A percentile compares a stretch with the other conserved stretches of the same genome.
phyloP scores from a whole-genome alignment of 2,329 filamentous ascomycete genomes.

The Leptodontidium sp. region DNA sequence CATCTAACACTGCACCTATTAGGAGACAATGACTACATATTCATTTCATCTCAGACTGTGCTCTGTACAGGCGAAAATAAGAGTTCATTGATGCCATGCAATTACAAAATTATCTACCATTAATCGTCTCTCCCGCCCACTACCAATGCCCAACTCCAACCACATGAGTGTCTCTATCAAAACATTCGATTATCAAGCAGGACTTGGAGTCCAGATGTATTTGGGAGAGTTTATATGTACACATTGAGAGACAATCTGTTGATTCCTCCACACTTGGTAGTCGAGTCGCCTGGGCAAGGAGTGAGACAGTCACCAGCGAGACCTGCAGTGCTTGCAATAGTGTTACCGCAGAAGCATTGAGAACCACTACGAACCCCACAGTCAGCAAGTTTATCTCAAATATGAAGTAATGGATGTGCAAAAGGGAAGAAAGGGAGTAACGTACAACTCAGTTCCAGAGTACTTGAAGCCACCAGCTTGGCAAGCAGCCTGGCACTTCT shows the following conservation, averaged over 20 bases:
- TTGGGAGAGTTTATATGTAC: not conserved
- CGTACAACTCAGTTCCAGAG: slow-evolving; percentile 12
- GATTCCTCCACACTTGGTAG: not conserved
- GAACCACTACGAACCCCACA: not conserved
- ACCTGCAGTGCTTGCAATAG: not conserved
- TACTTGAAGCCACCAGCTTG: not conserved
- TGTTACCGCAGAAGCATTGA: not conserved
- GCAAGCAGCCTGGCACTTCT: slow-evolving; percentile 11
- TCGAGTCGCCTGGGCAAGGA: not conserved
- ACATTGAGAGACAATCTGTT: not conserved
- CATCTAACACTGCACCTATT: too few species aligned
- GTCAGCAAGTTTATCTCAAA: not conserved
- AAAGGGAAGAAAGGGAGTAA: not conserved
- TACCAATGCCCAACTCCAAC: too few species aligned
- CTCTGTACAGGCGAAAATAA: too few species aligned
- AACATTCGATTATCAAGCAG: too few species aligned
- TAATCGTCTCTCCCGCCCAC: too few species aligned
- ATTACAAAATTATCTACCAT: too few species aligned
- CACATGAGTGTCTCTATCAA: too few species aligned
- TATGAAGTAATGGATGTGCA: not conserved
- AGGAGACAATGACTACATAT: too few species aligned
- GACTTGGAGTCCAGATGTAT: too few species aligned
- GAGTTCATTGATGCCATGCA: too few species aligned
- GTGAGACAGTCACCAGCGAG: not conserved
- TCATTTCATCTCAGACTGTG: too few species aligned